Base-by-base conservation (phyloP, 805 yeast genomes). In the Candida ulmi region DNA sequence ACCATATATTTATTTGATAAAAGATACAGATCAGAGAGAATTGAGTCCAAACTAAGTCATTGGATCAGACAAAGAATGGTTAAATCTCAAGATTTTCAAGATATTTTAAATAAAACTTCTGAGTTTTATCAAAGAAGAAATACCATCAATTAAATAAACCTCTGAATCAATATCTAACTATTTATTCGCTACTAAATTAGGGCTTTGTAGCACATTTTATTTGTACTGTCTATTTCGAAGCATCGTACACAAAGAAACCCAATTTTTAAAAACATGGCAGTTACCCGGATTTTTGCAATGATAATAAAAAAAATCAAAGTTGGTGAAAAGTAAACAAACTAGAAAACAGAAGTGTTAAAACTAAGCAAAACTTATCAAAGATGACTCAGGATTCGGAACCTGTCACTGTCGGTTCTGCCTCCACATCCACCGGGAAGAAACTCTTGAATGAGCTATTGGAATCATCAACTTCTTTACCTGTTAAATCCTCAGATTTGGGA, bases 401-500 rank as follows among this genome's bases (percentile, higher is more conserved):
- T 24, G 30, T 13, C 29, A 13, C 37, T 27, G 13, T n/a, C 16
- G n/a, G n/a, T n/a, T n/a, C n/a, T n/a, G 5, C 36, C 8, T n/a
- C 39, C 6, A 31, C 16, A 5, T 31, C 34, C 26, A 13, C 34
- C 3, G 56, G 58, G 5, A 54, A 51, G 27, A 52, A 50, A 15
- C 49, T 66, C 36, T 66, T 88, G 47, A 78, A 78, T 44, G 96
- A 88, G 54, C 70, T 88, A 39, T 60, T 88, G 38, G 95, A 85
- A 55, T 73, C 90, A 1, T 81, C 95, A 1, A 72, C 75, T 44
- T 83, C 83, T 52, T 67, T 90, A 42, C 96, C 96, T 6, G 69
- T 68, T 36, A 57, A 71, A 11, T 67, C 68, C 38, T 74, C 82
- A 33, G 88, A 83, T 39, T 61, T 88, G 32, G 96, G 95, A 5